Evolutionary conservation across 129 eudicot genomes (phyloP), one percentile per base, ranked within the genome.

Genomic region (Apium graveolens): DNA sequence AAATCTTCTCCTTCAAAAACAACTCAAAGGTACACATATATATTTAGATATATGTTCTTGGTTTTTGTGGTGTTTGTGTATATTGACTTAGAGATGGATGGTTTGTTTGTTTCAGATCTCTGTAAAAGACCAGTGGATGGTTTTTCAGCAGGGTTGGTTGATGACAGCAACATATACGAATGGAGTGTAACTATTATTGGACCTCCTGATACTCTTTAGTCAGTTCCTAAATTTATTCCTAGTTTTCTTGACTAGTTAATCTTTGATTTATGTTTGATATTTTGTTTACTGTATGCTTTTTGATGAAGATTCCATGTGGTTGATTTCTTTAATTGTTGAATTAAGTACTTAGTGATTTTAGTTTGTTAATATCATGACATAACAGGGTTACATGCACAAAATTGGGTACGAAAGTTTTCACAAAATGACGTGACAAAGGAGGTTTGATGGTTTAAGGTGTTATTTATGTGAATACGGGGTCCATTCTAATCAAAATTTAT

Each of bases 171-270:
- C 76, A 37, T 89, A 4, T 89, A 87, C 77, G 89, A 89, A 85
- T 89, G 93, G 93, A 87, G 86, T 49, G 89, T 89, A 48, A 83
- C 89, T 27, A 63, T 89, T 45, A 85, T 89, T 41, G 93, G 93
- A 0, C 88, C 90, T 12, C 87, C 87, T 10, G 93, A 85, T 68
- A 89, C 93, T 5, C 78, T 88, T 39, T 88, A 88, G 87, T 85
- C 34, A 51, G 89, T 44, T 46, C 31, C 62, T n/a, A 20, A 24
- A 57, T 24, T 57, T 57, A 7, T 1, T 20, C 26, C 12, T 18
- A 24, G 10, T n/a, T 46, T 46, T 46, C 53, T 46, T 46, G 20
- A 16, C 2, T 46, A 14, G 3, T 3, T 48, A 0, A 48, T 48
- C 24, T 17, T 48, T 48, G 1, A 48, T 48, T 48, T 48, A 48